phyloP scores from a whole-genome alignment of 371 early-diverging fungal species.

The Conidiobolus coronatus region DNA sequence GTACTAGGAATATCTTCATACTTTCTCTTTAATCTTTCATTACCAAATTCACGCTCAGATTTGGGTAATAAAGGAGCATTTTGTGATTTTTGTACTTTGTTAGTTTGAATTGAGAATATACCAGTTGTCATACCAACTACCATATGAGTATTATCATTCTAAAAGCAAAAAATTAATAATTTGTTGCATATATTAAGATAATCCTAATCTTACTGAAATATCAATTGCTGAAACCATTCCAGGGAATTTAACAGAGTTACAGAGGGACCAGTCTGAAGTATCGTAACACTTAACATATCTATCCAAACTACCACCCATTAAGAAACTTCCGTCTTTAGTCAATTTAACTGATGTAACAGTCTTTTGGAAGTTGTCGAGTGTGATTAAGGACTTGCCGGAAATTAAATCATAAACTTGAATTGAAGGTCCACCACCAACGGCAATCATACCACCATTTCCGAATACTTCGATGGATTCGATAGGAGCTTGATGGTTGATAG shows the following conservation, averaged over 20 bases:
- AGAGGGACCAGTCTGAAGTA: conserved; percentile 60
- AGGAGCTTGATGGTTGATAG: conserved; percentile 66
- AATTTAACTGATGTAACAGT: conserved; percentile 72
- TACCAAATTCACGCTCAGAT: no score
- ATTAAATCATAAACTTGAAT: conserved; percentile 76
- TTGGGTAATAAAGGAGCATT: conserved; percentile 14
- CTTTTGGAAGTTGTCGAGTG: conserved; percentile 78
- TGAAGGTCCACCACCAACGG: conserved; percentile 51
- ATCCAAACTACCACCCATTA: conserved; percentile 81
- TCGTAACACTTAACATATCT: conserved; percentile 85
- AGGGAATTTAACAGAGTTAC: conserved; percentile 69
- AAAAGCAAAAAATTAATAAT: background rate
- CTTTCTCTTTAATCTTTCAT: background rate
- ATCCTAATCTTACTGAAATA: conserved; percentile 28
- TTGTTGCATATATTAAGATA: background rate
- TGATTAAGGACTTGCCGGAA: conserved; percentile 43
- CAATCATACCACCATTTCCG: conserved; percentile 59
- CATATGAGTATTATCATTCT: conserved; percentile 66
- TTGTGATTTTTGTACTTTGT: conserved; percentile 24
- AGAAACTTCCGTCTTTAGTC: conserved; percentile 42
- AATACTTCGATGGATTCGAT: conserved; percentile 70
- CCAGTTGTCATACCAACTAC: conserved; percentile 85
- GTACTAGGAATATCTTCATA: background rate
- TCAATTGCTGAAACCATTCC: conserved; percentile 72
- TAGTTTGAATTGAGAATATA: conserved; percentile 63